phyloP scores from a whole-genome alignment of 2,329 filamentous ascomycete species.

The Claviceps monticola region DNA sequence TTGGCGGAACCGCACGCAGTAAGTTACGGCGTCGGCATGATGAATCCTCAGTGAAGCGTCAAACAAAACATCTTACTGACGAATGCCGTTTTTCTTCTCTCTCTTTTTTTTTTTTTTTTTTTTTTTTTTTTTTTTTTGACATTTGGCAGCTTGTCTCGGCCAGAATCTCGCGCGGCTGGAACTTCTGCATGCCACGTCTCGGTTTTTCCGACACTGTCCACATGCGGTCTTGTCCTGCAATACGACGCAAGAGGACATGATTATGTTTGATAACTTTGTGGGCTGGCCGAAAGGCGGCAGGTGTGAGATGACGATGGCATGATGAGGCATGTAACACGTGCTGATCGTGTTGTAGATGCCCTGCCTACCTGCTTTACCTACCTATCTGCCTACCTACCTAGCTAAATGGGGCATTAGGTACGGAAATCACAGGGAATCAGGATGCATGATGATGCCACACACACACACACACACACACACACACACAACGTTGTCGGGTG shows the following conservation, averaged over 20 bases:
- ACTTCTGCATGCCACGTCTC: not conserved
- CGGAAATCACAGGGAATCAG: no score
- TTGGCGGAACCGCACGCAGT: not conserved
- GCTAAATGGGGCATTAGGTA: no score
- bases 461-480: no score
- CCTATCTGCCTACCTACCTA: no score
- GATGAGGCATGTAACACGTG: not conserved
- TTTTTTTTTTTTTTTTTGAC: not conserved
- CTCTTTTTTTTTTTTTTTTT: not conserved
- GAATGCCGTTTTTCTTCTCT: not conserved
- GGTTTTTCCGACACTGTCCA: not conserved
- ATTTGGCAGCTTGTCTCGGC: not conserved
- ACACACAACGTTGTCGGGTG: no score
- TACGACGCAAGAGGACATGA: not conserved
- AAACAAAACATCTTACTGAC: not conserved
- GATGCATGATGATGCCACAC: no score
- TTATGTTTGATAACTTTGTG: not conserved
- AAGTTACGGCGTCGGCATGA: not conserved
- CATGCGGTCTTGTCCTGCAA: not conserved
- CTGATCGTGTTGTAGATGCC: not conserved
- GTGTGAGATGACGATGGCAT: not conserved
- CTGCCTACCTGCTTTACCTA: no score
- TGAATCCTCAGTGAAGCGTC: no score
- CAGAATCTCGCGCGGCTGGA: constrained; percentile 1
- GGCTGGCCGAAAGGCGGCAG: not conserved